Evolutionary conservation across 1,284 basidiomycete genomes (phyloP).

Genomic region (Clitocybe nebularis): DNA sequence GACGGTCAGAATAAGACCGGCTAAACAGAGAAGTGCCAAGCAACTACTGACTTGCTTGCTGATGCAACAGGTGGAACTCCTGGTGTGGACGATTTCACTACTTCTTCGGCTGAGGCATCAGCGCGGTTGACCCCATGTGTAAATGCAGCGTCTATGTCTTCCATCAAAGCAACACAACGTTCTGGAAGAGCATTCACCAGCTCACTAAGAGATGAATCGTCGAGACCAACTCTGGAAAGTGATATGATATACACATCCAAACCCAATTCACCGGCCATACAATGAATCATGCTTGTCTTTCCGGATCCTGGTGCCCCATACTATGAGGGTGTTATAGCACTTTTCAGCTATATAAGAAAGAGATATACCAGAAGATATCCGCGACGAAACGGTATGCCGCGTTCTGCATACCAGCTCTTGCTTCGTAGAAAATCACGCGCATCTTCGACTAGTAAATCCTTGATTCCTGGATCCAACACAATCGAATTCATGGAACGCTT

Average conservation of each 20-base stretch:
- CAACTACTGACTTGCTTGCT: constrained; percentile 2
- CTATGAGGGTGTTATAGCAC: too few species aligned
- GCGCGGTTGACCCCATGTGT: constrained; percentile 41
- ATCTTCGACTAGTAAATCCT: constrained; percentile 53
- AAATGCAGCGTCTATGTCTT: constrained; percentile 68
- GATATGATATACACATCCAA: constrained; percentile 67
- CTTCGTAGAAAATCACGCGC: constrained; percentile 54
- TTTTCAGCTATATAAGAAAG: not conserved
- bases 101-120: not conserved
- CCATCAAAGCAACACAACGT: constrained; percentile 62
- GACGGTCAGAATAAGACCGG: not conserved
- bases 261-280: constrained; percentile 64
- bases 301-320: constrained; percentile 41
- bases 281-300: constrained; percentile 64
- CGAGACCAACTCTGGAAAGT: constrained; percentile 52
- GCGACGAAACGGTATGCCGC: constrained; percentile 62
- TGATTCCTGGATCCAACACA: constrained; percentile 52
- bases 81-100: not conserved
- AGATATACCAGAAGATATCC: constrained; percentile 52
- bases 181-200: constrained; percentile 55
- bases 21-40: not conserved
- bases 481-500: constrained; percentile 55
- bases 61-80: not conserved
- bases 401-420: constrained; percentile 55
- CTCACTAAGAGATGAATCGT: constrained; percentile 51